Conservation (phyloP, 257 asterid genomes). For the Lycium ferocissimum region DNA sequence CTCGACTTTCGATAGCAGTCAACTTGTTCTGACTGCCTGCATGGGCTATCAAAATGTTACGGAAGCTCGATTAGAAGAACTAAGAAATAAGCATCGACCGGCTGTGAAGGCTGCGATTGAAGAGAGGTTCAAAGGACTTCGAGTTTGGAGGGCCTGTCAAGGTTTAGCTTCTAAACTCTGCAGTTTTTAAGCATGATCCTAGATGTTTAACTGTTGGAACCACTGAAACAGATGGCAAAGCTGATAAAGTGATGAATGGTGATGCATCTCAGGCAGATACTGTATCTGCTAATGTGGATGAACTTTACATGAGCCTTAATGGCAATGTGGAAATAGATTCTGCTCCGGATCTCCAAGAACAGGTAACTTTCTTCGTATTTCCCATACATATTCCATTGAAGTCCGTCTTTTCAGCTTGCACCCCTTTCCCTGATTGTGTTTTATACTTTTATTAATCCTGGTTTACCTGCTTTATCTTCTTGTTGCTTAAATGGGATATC, state of each 20-base stretch:
- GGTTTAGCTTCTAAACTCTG: slow-evolving; percentile 80
- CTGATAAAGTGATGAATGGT: slow-evolving; percentile 50
- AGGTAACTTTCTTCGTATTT: slow-evolving; percentile 53
- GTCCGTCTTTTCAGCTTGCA: slow-evolving; percentile 13
- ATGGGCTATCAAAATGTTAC: slow-evolving; percentile 88
- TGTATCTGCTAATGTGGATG: slow-evolving; percentile 49
- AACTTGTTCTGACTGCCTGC: slow-evolving; percentile 92
- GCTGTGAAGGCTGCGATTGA: slow-evolving; percentile 73
- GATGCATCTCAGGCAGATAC: slow-evolving; percentile 41
- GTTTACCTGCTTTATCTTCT: slow-evolving; percentile 20
- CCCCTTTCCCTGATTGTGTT: neutral
- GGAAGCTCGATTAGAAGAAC: slow-evolving; percentile 70
- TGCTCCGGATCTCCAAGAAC: slow-evolving; percentile 83
- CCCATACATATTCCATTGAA: neutral
- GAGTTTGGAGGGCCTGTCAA: slow-evolving; percentile 63
- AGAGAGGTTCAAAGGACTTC: slow-evolving; percentile 75
- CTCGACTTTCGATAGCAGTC: slow-evolving; percentile 96
- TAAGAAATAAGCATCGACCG: slow-evolving; percentile 83
- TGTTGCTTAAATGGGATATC: slow-evolving; percentile 19
- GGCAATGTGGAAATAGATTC: slow-evolving; percentile 60
- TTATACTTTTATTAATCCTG: neutral
- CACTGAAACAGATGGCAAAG: slow-evolving; percentile 47
- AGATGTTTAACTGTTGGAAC: slow-evolving; percentile 46
- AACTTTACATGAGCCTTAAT: slow-evolving; percentile 45
- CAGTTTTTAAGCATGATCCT: slow-evolving; percentile 66